Base-by-base conservation (phyloP, 169 alveolate genomes). In the Eimeria falciformis region DNA sequence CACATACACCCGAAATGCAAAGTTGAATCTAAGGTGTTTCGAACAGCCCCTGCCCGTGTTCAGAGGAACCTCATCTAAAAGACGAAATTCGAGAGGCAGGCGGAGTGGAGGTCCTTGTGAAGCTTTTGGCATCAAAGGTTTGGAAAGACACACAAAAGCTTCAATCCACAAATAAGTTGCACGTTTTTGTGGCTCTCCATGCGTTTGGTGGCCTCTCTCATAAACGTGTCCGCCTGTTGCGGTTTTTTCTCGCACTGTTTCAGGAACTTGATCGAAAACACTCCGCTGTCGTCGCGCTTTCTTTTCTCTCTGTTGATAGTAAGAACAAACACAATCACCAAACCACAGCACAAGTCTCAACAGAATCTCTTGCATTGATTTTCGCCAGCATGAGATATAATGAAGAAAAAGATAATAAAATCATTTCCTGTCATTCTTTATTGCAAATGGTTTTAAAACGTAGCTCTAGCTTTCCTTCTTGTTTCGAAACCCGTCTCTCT, bases 251-350 rank as follows among this genome's bases (percentile, higher is more conserved):
- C 33, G 43, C 43, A 18, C n/a, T 21, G 14, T 43, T 56, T 45
- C 90, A 95, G 97, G 98, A 96, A 86, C 95, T 91, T 65, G 99
- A 97, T 88, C 95, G 98, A 45, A 96, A 95, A 37, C 98, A 97
- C 43, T 98, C 98, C 23, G 98, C 98, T 55, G 97, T 97, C 53
- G 98, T 97, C 53, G 98, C 98, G 12, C 95, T 97, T 50, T 96
- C 98, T 56, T 97, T 97, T 77, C 95, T 97, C 79, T 96, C 98
- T 6, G 97, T 95, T 9, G 98, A 97, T 47, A 96, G 98, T 96
- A 37, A 91, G 73, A 50, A 33, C 78, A 11, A 50, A 7, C 62
- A 11, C 62, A 7, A 14, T 50, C 7, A 14, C 62, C 14, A 50
- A 11, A 50, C 7, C 62, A 14, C 14, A 14, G 14, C 62, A 50